Percentiles rank a stretch among this genome's conserved stretches.
These are phyloP conservation scores for Kurtzmaniella quercitrusa DNA, from an alignment of 1,139 yeast genomes.

Conservation along the genomic window DNA sequence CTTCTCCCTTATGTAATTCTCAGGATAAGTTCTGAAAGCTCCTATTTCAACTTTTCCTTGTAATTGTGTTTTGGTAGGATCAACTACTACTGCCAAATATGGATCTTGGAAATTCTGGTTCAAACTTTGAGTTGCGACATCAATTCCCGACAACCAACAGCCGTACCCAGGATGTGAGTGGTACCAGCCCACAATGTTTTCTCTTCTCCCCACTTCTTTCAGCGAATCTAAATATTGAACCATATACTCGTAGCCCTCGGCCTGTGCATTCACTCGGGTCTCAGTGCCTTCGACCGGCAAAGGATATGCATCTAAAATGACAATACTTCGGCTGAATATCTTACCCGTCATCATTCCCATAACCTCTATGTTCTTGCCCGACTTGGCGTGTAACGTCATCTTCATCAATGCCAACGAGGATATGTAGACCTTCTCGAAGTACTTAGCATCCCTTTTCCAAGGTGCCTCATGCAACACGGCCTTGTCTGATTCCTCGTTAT, in stretches of 20 bases:
- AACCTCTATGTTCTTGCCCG: constrained; percentile 87
- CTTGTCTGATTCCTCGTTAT: constrained; percentile 1
- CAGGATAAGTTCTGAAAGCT: constrained; percentile 80
- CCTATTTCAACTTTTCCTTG: constrained; percentile 81
- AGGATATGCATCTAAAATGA: constrained; percentile 79
- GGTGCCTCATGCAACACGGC: constrained; percentile 22
- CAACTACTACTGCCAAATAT: constrained; percentile 82
- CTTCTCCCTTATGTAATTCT: constrained; percentile 20
- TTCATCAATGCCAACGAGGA: constrained; percentile 75
- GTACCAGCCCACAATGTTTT: constrained; percentile 87
- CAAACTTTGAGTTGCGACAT: constrained; percentile 79
- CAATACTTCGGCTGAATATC: constrained; percentile 52
- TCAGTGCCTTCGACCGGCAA: constrained; percentile 96
- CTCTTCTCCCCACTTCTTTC: constrained; percentile 47
- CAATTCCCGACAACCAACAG: constrained; percentile 89
- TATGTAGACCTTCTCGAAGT: constrained; percentile 62
- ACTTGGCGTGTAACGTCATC: constrained; percentile 77
- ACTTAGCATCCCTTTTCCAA: constrained; percentile 48
- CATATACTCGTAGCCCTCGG: constrained; percentile 94
- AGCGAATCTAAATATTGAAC: constrained; percentile 69
- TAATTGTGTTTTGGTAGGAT: constrained; percentile 66
- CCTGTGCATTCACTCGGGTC: constrained; percentile 90
- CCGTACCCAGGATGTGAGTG: constrained; percentile 98
- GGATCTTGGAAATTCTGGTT: constrained; percentile 92
- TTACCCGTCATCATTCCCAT: constrained; percentile 95